A percentile compares a stretch with the other conserved stretches of the same genome.
These are phyloP conservation scores for Conringia planisiliqua DNA, from an alignment of 345 rosid genomes.

Conservation along the genomic window DNA sequence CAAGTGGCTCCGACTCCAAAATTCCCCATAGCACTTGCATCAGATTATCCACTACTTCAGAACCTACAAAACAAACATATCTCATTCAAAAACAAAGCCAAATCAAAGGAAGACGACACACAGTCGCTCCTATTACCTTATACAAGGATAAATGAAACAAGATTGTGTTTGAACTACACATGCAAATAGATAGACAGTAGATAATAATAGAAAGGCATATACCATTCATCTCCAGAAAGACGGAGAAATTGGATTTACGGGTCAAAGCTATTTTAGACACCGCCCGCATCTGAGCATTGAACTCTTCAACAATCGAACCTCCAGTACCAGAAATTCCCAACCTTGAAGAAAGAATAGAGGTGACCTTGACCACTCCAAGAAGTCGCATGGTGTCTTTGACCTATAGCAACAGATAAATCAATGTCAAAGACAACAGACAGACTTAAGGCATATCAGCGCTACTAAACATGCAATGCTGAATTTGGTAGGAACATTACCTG, in stretches of 20 bases:
- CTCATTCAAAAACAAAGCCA: slow-evolving; percentile 17
- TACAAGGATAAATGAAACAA: slow-evolving; percentile 14
- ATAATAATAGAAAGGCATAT: slow-evolving; percentile 18
- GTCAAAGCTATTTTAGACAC: slow-evolving; percentile 95
- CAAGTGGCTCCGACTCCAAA: slow-evolving; percentile 89
- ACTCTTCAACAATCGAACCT: slow-evolving; percentile 87
- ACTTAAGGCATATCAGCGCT: neutral
- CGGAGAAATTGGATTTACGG: slow-evolving; percentile 77
- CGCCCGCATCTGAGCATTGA: slow-evolving; percentile 92
- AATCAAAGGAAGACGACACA: slow-evolving; percentile 14
- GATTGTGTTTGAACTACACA: slow-evolving; percentile 18
- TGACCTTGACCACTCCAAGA: slow-evolving; percentile 89
- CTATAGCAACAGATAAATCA: slow-evolving; percentile 40
- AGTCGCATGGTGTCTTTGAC: slow-evolving; percentile 92
- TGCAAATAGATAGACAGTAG: neutral
- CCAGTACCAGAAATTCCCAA: slow-evolving; percentile 75
- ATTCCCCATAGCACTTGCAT: slow-evolving; percentile 97
- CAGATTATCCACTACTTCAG: slow-evolving; percentile 88
- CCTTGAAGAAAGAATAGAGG: slow-evolving; percentile 66
- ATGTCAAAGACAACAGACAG: slow-evolving; percentile 2
- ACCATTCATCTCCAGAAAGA: slow-evolving; percentile 82
- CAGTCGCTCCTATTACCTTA: neutral
- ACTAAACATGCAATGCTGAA: slow-evolving; percentile 16
- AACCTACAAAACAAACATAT: slow-evolving; percentile 47
- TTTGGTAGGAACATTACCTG: slow-evolving; percentile 48